These are phyloP conservation scores for Floccularia luteovirens DNA, from an alignment of 768 basidiomycete species.

Conservation along the genomic window DNA sequence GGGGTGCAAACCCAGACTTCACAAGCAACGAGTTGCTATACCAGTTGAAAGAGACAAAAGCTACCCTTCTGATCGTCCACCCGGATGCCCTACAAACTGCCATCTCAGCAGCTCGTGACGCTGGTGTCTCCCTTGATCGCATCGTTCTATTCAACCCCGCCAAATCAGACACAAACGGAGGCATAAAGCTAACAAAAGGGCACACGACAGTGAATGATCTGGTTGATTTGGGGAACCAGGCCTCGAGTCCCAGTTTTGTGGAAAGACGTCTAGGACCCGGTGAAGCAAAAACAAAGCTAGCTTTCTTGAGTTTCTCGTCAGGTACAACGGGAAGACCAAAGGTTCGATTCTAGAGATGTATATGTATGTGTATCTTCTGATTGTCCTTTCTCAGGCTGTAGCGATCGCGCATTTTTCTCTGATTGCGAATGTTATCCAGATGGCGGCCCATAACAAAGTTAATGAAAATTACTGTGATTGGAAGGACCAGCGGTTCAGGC, in stretches of 20 bases:
- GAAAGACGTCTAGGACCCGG: conserved; percentile 46
- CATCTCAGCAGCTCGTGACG: conserved; percentile 27
- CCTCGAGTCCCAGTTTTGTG: conserved; percentile 26
- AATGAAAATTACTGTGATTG: conserved; percentile 34
- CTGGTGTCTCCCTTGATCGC: conserved; percentile 30
- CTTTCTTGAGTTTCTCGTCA: conserved; percentile 67
- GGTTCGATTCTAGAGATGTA: conserved; percentile 25
- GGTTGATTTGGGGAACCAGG: conserved; percentile 37
- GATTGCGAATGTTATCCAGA: conserved; percentile 57
- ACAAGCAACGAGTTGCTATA: conserved; percentile 45
- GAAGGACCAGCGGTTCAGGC: conserved; percentile 44
- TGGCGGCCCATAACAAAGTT: conserved; percentile 44
- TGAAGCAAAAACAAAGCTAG: conserved; percentile 63
- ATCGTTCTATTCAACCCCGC: conserved; percentile 34
- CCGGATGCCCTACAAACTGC: conserved; percentile 36
- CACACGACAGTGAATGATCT: conserved; percentile 36
- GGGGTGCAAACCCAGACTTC: conserved; percentile 59
- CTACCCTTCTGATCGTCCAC: conserved; percentile 38
- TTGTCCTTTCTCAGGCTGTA: too few relatives aligned
- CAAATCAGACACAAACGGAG: background rate
- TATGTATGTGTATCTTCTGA: background rate
- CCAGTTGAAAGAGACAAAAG: conserved; percentile 42
- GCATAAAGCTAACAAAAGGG: conserved; percentile 6
- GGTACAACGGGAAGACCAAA: conserved; percentile 72
- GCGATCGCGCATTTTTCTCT: conserved; percentile 52